A percentile compares a stretch with the other conserved stretches of the same genome.
These are phyloP conservation scores for Trametopsis cervina DNA, from an alignment of 768 basidiomycete species.

Conservation along the genomic window DNA sequence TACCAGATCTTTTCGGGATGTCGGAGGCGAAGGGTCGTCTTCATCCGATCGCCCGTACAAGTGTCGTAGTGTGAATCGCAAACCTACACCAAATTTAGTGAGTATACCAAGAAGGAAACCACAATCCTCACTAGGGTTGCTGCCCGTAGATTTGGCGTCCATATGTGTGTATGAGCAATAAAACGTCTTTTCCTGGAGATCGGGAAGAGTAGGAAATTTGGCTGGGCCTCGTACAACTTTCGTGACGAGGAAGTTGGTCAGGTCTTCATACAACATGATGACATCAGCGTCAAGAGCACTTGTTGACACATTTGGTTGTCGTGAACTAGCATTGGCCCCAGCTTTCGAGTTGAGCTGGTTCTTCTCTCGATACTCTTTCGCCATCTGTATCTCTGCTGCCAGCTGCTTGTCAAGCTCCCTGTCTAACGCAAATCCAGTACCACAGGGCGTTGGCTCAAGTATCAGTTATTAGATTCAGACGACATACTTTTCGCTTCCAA, in stretches of 20 bases:
- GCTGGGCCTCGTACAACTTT: slow-evolving; percentile 45
- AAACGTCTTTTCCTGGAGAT: slow-evolving; percentile 53
- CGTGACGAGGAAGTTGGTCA: slow-evolving; percentile 72
- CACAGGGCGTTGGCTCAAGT: no score
- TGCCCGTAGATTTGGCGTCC: background rate
- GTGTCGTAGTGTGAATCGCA: slow-evolving; percentile 41
- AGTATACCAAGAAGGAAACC: background rate
- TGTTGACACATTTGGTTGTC: slow-evolving; percentile 29
- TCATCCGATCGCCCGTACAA: slow-evolving; percentile 5
- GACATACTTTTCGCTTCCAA: slow-evolving; percentile 38
- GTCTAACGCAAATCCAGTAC: slow-evolving; percentile 29
- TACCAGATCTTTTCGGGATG: slow-evolving; percentile 31
- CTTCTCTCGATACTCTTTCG: slow-evolving; percentile 30
- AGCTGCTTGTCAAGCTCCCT: slow-evolving; percentile 47
- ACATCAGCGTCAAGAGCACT: slow-evolving; percentile 55
- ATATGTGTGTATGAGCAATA: slow-evolving; percentile 58
- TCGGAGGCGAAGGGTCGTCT: slow-evolving; percentile 21
- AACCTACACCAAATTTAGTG: slow-evolving; percentile 24
- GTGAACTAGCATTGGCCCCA: slow-evolving; percentile 18
- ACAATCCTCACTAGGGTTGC: slow-evolving; percentile 9
- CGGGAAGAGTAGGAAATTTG: slow-evolving; percentile 26
- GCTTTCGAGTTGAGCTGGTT: slow-evolving; percentile 31
- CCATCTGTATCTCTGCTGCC: slow-evolving; percentile 55
- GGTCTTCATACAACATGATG: slow-evolving; percentile 77
- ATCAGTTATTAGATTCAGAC: background rate